Base-by-base conservation (phyloP, 495 filamentous ascomycete genomes). In the Penicillium dipodomyicola region DNA sequence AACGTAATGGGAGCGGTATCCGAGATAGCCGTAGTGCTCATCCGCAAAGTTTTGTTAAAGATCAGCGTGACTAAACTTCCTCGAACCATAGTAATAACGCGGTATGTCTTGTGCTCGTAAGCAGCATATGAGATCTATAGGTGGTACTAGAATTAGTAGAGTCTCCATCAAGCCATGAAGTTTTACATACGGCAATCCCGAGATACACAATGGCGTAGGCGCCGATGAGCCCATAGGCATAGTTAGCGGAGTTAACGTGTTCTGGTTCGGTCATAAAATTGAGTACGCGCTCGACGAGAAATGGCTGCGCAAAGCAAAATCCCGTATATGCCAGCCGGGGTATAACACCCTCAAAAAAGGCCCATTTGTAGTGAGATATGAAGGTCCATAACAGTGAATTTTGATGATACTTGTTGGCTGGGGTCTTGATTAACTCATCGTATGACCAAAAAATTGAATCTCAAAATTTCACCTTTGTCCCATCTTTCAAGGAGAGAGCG, bases 261-360 rank as follows among this genome's bases (percentile, higher is more conserved):
- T 65, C 59, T 2, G 77, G 70, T 33, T 74, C 59, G 2, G 69
- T 50, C 10, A 80, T 72, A 33, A 78, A 78, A 22, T 61, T 57
- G 15, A 82, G 62, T 0, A 80, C 72, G 5, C 72, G 67, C 44
- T 77, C 63, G 25, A 89, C 79, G 39, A 87, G 70, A 49, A 89
- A 82, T 0, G 86, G 85, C 61, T 87, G 85, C 39, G 75, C 75
- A 58, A 83, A 84, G 23, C 61, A 76, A 63, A 87, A 85, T 1
- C 70, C 84, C 25, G 75, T 82, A 12, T 77, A 69, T 29, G 65
- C 74, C 5, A 82, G 56, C 5, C 82, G 76, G 1, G 84, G 82
- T 15, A 76, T 58, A 29, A 82, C 70, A 5, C 71, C 77, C 15
- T 65, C 64, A 2, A 76, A 56, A 20, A 81, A 49, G 59, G 67